Evolutionary conservation across 192 early-diverging fungal genomes (phyloP), one percentile per base, ranked within the genome.

Genomic region (Glomus cerebriforme): DNA sequence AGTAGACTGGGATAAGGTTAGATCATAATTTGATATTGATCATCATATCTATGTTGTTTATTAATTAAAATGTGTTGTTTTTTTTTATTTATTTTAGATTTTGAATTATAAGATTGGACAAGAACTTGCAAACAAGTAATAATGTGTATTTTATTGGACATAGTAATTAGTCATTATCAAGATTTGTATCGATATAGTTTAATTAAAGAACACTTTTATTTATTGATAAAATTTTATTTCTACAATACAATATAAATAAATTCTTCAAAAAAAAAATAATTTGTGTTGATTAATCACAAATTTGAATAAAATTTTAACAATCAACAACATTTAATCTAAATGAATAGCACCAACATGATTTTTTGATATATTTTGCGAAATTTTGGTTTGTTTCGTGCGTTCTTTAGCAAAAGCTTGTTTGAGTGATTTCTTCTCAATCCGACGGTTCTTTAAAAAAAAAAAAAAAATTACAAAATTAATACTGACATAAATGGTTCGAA

Each of bases 1-100:
- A 83, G 84, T 99, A 37, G 95, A 99, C 80, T 99, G 97, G 96
- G 91, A 95, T 81, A 93, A 95, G 82, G 84, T 82, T 58, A 27
- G 72, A 31, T 19, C 0, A 58, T 29, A 54, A 13, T 58, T 34
- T 5, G 15, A 26, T 22, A 3, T 26, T 59, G 13, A 15, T 45
- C 26, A 59, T 58, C 4, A 49, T 32, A 31, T 43, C 3, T 45
- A 47, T 26, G 24, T 65, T 12, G 19, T 24, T 43, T 32, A 47
- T 47, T 65, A 24, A 65, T 45, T 66, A 66, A n/a, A 1, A 35
- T 3, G 27, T 8, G 1, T 66, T 17, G 9, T 39, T 64, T 26
- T 62, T 34, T 22, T 35, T 8, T 65, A 22, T 9, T 17, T 8
- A n/a, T 12, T 66, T 17, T 31, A 77, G 75, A 77, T 77, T 45